Evolutionary conservation across 1,284 basidiomycete genomes (phyloP), one percentile per base, ranked within the genome.

Genomic region (Rhodotorula sp.): DNA sequence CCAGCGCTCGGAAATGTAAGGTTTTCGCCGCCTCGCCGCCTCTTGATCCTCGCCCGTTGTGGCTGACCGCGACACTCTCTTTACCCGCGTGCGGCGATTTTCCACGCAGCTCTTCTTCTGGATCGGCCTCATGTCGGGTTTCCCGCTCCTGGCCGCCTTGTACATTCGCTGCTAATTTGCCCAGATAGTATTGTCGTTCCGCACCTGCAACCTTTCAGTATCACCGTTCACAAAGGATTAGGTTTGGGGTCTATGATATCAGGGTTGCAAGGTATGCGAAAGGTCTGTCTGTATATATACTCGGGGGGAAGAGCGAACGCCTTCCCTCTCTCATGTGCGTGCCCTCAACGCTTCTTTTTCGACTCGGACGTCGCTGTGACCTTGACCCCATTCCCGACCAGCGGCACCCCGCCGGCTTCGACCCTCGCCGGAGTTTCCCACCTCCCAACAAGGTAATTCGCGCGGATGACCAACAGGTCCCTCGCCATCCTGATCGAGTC

Each of bases 111-210:
- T 95, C 72, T 88, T 96, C 54, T 99, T 99, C 81, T 99, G 96
- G 96, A 76, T 93, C 29, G 94, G 93, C 1, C 79, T 87, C 26
- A 82, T 85, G 88, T 79, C 89, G 4, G 96, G 96, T 4, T 94
- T 98, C 85, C 96, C 95, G 0, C 81, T 97, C 72, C 86, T 98
- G 62, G 97, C 91, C 80, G 93, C 96, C 31, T 89, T 88, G 16
- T 94, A 80, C 65, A 70, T 82, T n/a, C 73, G 76, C 4, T 64
- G 47, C 60, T 70, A 26, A 59, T 43, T 43, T 43, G 12, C 8
- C 39, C 39, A 14, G 12, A 1, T 43, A 29, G 29, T 29, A 29
- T 29, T 8, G 39, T 43, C 39, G 39, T 43, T 43, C 34, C 10
- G 39, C 39, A 43, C 1, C 39, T 14, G 39, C 39, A 43, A 43